Conservation (phyloP, 2,329 filamentous ascomycete genomes). For the Trichoderma arundinaceum region DNA sequence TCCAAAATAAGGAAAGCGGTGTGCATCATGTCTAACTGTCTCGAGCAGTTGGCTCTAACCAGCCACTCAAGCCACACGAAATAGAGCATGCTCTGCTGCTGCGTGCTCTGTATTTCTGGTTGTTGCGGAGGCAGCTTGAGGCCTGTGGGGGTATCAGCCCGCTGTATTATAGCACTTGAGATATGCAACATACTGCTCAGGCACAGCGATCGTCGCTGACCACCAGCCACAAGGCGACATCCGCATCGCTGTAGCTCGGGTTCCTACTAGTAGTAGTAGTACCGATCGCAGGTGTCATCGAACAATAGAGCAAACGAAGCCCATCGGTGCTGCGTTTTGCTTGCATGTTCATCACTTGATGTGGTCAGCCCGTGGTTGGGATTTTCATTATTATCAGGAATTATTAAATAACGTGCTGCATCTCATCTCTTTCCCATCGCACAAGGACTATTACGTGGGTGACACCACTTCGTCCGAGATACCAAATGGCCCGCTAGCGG, state of each 20-base stretch:
- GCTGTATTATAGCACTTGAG: neutral
- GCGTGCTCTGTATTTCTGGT: neutral
- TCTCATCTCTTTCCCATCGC: neutral
- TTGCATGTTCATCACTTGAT: neutral
- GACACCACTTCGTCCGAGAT: neutral
- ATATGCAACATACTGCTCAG: neutral
- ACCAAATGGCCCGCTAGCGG: constrained; percentile 6
- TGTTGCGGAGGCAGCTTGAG: neutral
- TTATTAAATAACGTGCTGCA: neutral
- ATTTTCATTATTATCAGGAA: neutral
- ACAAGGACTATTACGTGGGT: neutral
- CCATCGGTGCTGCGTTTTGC: neutral
- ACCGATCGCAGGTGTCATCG: too few relatives aligned
- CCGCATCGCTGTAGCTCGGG: neutral
- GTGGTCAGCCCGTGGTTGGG: neutral
- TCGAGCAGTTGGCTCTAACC: neutral
- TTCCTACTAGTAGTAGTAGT: too few relatives aligned
- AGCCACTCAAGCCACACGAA: neutral
- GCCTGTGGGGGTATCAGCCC: neutral
- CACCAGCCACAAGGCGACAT: neutral
- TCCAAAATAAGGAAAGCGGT: constrained; percentile 28
- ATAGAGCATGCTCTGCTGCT: neutral
- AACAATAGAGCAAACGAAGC: neutral
- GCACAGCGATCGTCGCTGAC: constrained; percentile 1
- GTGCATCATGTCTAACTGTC: neutral